phyloP scores from a whole-genome alignment of 176 grass and related monocot genomes.

The Melocanna baccifera region DNA sequence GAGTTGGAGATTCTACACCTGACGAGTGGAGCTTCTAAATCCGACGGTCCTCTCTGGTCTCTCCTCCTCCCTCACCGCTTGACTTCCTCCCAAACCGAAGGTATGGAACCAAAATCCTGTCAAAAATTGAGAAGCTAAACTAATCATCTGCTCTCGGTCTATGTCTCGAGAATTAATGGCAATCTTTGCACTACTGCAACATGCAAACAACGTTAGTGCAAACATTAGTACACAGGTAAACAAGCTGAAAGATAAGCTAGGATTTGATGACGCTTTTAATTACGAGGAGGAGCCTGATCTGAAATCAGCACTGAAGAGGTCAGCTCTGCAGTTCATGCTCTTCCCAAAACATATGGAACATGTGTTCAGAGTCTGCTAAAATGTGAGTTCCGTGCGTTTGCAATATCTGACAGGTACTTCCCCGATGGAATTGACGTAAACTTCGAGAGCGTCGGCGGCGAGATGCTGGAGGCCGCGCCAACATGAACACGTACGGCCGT shows the following conservation, averaged over 20 bases:
- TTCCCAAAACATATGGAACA: background rate
- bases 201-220: too few relatives aligned
- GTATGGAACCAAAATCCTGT: too few relatives aligned
- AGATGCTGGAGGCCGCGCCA: slow-evolving; percentile 52
- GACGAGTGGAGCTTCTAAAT: too few relatives aligned
- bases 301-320: slow-evolving; percentile 42
- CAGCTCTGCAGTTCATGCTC: background rate
- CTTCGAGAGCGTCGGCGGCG: slow-evolving; percentile 48
- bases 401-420: slow-evolving; percentile 27
- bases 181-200: too few relatives aligned
- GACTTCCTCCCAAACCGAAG: too few relatives aligned
- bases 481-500: slow-evolving; percentile 56
- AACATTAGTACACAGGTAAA: too few relatives aligned
- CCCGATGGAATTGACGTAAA: slow-evolving; percentile 61
- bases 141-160: too few relatives aligned
- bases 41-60: too few relatives aligned
- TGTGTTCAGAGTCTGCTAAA: background rate
- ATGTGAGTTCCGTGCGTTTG: background rate
- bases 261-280: slow-evolving; percentile 65
- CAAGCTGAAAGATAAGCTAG: slow-evolving; percentile 44
- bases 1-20: too few relatives aligned
- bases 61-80: too few relatives aligned
- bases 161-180: too few relatives aligned
- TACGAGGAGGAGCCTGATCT: slow-evolving; percentile 55
- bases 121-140: too few relatives aligned